A percentile compares a stretch with the other conserved stretches of the same genome.
phyloP scores from a whole-genome alignment of 2,329 filamentous ascomycete genomes.

The Ceratocystis smalleyi region DNA sequence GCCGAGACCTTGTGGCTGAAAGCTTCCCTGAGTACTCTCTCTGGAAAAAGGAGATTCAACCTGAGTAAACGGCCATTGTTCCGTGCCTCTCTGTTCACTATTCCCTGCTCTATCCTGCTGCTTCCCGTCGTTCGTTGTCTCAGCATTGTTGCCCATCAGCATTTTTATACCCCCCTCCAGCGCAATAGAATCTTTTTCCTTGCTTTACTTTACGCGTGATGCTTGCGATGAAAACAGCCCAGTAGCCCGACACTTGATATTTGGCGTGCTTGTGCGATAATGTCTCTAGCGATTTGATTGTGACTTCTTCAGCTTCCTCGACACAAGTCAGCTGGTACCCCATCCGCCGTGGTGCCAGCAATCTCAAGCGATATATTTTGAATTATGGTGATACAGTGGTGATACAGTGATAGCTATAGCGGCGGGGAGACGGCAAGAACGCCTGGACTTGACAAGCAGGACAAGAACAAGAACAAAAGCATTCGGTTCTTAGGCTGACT shows the following conservation, averaged over 20 bases:
- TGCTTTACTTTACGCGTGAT: not conserved
- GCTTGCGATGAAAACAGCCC: not conserved
- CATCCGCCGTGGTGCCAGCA: too few species aligned
- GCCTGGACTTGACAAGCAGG: not conserved
- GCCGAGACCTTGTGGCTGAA: slow-evolving; percentile 15
- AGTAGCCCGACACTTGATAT: not conserved
- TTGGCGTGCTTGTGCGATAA: not conserved
- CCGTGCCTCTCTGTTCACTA: not conserved
- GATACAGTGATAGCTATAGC: not conserved
- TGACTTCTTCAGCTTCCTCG: not conserved
- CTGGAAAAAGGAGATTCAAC: slow-evolving; percentile 17
- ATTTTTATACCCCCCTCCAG: not conserved
- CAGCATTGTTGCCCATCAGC: not conserved
- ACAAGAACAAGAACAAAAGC: not conserved
- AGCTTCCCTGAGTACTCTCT: slow-evolving; percentile 16
- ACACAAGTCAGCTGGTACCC: not conserved
- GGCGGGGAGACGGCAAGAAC: not conserved
- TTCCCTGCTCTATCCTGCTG: not conserved
- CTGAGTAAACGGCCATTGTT: slow-evolving; percentile 7
- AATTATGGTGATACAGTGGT: slow-evolving; percentile 11
- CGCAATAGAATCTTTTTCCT: not conserved
- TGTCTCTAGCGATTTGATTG: not conserved
- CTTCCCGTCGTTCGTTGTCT: not conserved
- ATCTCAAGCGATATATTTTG: not conserved
- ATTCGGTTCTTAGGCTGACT: slow-evolving; percentile 5